Percentiles rank a stretch among this genome's conserved stretches.
phyloP scores from a whole-genome alignment of 352 stramenopile species.

The Globisporangium lucens region DNA sequence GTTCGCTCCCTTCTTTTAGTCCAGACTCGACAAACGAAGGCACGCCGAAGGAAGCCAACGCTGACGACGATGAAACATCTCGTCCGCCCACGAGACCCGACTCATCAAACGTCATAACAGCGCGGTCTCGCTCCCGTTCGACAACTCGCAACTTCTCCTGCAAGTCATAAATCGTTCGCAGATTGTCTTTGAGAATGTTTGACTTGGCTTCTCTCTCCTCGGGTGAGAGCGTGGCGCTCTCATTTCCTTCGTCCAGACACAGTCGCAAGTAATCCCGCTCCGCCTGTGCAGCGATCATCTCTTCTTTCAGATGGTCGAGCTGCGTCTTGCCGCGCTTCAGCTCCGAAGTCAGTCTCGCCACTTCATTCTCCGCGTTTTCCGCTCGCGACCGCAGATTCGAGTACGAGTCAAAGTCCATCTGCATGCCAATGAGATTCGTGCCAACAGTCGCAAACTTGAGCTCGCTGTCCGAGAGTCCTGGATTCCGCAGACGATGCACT shows the following conservation, averaged over 20 bases:
- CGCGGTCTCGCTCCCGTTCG: slow-evolving; percentile 67
- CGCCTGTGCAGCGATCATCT: slow-evolving; percentile 84
- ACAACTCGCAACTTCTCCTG: slow-evolving; percentile 71
- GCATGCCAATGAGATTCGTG: slow-evolving; percentile 62
- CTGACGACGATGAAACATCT: slow-evolving; percentile 12
- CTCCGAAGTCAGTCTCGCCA: slow-evolving; percentile 64
- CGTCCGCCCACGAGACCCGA: slow-evolving; percentile 16
- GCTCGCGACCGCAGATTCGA: slow-evolving; percentile 63
- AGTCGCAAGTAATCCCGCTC: slow-evolving; percentile 77
- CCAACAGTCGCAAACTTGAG: slow-evolving; percentile 60
- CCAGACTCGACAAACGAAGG: slow-evolving; percentile 43
- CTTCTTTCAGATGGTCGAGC: slow-evolving; percentile 77
- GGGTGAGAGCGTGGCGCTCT: slow-evolving; percentile 13
- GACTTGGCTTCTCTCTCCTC: slow-evolving; percentile 57
- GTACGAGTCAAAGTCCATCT: slow-evolving; percentile 75
- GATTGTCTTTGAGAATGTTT: slow-evolving; percentile 72
- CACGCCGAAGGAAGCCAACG: slow-evolving; percentile 28
- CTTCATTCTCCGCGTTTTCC: slow-evolving; percentile 80
- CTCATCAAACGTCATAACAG: slow-evolving; percentile 35
- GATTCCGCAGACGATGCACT: slow-evolving; percentile 77
- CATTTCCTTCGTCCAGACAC: slow-evolving; percentile 54
- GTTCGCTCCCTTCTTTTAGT: slow-evolving; percentile 54
- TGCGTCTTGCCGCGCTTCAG: slow-evolving; percentile 77
- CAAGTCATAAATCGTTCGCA: slow-evolving; percentile 74
- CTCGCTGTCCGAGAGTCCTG: slow-evolving; percentile 76